These are phyloP conservation scores for Blastocrithidia nonstop DNA, from an alignment of 208 protist genomes.

Conservation along the genomic window DNA sequence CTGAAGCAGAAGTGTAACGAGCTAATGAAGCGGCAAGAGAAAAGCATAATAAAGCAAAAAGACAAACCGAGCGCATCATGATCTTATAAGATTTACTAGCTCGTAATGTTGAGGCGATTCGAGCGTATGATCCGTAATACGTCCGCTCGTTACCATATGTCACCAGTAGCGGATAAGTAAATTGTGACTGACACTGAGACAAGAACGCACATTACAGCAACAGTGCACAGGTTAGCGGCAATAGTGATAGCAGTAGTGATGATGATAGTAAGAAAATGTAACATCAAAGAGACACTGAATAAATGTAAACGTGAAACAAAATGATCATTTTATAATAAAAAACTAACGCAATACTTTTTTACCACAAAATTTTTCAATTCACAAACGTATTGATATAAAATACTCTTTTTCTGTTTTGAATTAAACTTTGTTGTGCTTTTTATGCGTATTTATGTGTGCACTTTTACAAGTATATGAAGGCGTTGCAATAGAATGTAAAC, in stretches of 20 bases:
- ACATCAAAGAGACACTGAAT: neutral
- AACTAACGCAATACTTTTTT: no score
- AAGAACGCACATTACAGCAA: neutral
- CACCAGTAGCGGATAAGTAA: slow-evolving; percentile 42
- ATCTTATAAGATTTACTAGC: slow-evolving; percentile 43
- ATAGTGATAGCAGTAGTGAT: slow-evolving; percentile 1
- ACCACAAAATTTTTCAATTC: no score
- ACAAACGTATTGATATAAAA: no score
- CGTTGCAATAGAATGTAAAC: no score
- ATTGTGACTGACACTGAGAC: slow-evolving; percentile 61
- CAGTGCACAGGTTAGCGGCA: neutral
- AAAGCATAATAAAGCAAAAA: slow-evolving; percentile 1
- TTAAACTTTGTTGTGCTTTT: neutral
- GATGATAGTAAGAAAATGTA: neutral
- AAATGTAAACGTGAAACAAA: neutral
- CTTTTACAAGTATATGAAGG: no score
- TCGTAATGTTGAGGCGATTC: slow-evolving; percentile 44
- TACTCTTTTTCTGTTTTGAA: no score
- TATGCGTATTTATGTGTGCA: neutral
- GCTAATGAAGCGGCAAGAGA: neutral
- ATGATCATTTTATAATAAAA: no score
- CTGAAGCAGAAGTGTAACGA: slow-evolving; percentile 4
- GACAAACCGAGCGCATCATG: slow-evolving; percentile 41
- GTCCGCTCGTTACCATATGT: slow-evolving; percentile 46
- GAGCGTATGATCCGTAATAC: slow-evolving; percentile 46